Percentiles rank a stretch among this genome's conserved stretches.
These are phyloP conservation scores for Amanita subjunquillea DNA, from an alignment of 768 basidiomycete genomes.

Conservation along the genomic window DNA sequence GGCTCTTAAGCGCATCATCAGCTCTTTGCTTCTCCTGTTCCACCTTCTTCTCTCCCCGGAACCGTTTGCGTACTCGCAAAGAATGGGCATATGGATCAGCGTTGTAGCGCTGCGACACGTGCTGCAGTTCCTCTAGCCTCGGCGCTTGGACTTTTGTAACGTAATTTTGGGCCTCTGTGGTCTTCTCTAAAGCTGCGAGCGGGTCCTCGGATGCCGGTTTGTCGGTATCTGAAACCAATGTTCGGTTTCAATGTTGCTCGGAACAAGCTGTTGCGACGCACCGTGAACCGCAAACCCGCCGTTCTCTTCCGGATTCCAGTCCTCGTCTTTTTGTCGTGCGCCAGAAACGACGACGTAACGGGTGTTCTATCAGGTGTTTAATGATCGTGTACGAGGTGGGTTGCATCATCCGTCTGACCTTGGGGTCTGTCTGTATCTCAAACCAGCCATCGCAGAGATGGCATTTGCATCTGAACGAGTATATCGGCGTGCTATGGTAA, in stretches of 20 bases:
- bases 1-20: conserved; percentile 63
- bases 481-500: conserved; percentile 94
- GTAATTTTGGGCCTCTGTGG: conserved; percentile 63
- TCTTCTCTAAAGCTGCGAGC: conserved; percentile 83
- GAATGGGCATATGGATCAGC: conserved; percentile 84
- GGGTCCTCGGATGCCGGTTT: conserved; percentile 65
- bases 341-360: conserved; percentile 89
- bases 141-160: conserved; percentile 68
- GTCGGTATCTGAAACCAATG: conserved; percentile 49
- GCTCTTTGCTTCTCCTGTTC: conserved; percentile 54
- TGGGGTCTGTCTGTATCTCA: conserved; percentile 94
- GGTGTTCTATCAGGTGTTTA: conserved; percentile 57
- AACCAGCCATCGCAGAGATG: conserved; percentile 96
- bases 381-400: not conserved
- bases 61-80: conserved; percentile 61
- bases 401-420: conserved; percentile 38
- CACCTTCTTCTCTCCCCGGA: conserved; percentile 81
- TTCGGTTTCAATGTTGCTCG: not conserved
- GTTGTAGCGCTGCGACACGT: conserved; percentile 68
- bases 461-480: conserved; percentile 94
- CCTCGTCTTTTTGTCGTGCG: conserved; percentile 90
- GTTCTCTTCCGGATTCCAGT: conserved; percentile 95
- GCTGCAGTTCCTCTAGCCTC: conserved; percentile 72
- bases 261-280: conserved; percentile 18
- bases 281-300: conserved; percentile 89